These are phyloP conservation scores for Wallacemonas sp. DNA, from an alignment of 208 protist species.

Conservation along the genomic window DNA sequence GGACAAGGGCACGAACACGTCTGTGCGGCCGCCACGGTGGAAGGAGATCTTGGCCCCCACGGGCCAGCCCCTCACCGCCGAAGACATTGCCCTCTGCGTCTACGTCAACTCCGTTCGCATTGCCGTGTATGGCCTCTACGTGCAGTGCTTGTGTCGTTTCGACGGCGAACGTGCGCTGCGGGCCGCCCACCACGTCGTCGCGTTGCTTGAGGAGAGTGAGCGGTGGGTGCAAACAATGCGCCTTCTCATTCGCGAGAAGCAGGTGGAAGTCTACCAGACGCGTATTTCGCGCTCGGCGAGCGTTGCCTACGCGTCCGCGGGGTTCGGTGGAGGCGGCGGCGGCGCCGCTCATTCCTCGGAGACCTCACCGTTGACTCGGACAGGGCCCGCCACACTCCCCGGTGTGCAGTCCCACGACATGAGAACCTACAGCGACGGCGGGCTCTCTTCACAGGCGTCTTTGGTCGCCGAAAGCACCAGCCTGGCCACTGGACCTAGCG, in stretches of 20 bases:
- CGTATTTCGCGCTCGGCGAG: slow-evolving; percentile 5
- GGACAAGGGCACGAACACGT: slow-evolving; percentile 60
- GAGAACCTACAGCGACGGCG: too few species aligned
- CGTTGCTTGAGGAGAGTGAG: slow-evolving; percentile 48
- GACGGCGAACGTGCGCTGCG: slow-evolving; percentile 66
- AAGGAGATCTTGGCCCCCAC: slow-evolving; percentile 48
- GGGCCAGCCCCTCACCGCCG: slow-evolving; percentile 48
- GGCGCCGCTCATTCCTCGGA: too few species aligned
- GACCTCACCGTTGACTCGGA: neutral
- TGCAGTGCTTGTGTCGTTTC: slow-evolving; percentile 71
- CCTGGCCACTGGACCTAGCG: too few species aligned
- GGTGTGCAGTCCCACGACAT: neutral
- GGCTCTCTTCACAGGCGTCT: too few species aligned
- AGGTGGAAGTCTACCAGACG: neutral
- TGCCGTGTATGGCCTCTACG: slow-evolving; percentile 74
- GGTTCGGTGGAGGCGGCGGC: too few species aligned
- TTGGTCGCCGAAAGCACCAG: too few species aligned
- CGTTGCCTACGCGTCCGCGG: neutral
- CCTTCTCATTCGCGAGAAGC: neutral
- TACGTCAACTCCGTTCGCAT: slow-evolving; percentile 72
- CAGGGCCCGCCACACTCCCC: neutral
- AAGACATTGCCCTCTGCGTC: slow-evolving; percentile 65
- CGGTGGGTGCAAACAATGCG: slow-evolving; percentile 48
- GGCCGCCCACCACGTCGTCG: slow-evolving; percentile 32
- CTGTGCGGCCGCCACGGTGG: slow-evolving; percentile 79